Evolutionary conservation across 176 grass and related monocot species (phyloP), one percentile per base, ranked within the genome.

Genomic region (Aechmea fasciata): DNA sequence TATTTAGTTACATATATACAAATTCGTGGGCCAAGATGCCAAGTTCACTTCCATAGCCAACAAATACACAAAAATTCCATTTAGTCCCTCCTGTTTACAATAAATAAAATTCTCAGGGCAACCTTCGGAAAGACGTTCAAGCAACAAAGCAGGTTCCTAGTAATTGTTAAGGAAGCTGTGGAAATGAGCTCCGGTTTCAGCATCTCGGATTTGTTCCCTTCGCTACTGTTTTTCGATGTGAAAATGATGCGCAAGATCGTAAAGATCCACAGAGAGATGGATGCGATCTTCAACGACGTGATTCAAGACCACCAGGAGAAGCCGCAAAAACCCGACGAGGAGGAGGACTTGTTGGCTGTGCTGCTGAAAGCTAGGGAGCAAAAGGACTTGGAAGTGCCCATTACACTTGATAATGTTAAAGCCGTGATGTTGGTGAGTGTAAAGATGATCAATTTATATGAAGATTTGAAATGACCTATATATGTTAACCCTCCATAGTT

Each of bases 401-500:
- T 92, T 0, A 69, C 52, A 72, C 55, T 4, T 81, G 29, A 33
- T 6, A 33, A 33, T 33, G 29, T 33, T 5, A 33, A 33, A 6
- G 29, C 29, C 5, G 29, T 33, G 29, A 33, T 33, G 3, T 33
- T 33, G 2, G 29, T 33, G 29, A 33, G 29, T 33, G 3, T 33
- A 33, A 33, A 33, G 29, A 33, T 29, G 1, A 29, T 33, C 29
- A 33, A 33, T 6, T 33, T 33, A 33, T 20, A 73, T 65, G 53
- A 81, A 25, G 10, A 78, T 93, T 63, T 88, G 88, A 79, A 74
- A 80, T 52, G 70, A 83, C 70, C 81, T 93, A 26, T n/a, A n/a
- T n/a, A n/a, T 67, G n/a, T n/a, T n/a, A n/a, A n/a, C n/a, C n/a
- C n/a, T n/a, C n/a, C n/a, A n/a, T n/a, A n/a, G n/a, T n/a, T n/a